Evolutionary conservation across 495 filamentous ascomycete genomes (phyloP).

Genomic region (Penicillium crystallinum): DNA sequence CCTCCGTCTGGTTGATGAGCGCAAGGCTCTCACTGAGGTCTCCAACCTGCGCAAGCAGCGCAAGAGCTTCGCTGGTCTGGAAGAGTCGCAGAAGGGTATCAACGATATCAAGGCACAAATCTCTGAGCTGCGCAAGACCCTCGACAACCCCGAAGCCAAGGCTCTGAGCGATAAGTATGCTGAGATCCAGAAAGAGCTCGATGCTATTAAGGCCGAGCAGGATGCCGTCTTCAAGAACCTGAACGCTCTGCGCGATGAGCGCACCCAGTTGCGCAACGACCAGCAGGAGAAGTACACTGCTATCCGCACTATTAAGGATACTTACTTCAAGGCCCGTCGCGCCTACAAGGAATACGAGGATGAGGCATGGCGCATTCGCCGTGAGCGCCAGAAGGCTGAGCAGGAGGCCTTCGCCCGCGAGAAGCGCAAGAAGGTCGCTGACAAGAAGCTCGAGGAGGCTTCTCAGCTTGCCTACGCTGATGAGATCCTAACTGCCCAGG

Average conservation of each 20-base stretch:
- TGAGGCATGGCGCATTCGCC: slow-evolving; percentile 63
- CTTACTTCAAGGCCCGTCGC: slow-evolving; percentile 69
- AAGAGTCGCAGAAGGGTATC: slow-evolving; percentile 77
- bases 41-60: slow-evolving; percentile 77
- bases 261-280: slow-evolving; percentile 70
- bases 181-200: slow-evolving; percentile 76
- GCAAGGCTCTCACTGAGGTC: slow-evolving; percentile 81
- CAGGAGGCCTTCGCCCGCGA: slow-evolving; percentile 67
- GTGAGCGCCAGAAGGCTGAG: slow-evolving; percentile 75
- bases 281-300: slow-evolving; percentile 78
- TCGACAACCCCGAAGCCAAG: slow-evolving; percentile 91
- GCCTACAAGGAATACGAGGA: slow-evolving; percentile 76
- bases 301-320: slow-evolving; percentile 80
- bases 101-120: slow-evolving; percentile 80
- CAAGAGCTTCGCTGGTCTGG: slow-evolving; percentile 82
- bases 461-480: slow-evolving; percentile 82
- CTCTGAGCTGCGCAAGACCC: slow-evolving; percentile 71
- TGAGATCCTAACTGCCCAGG: slow-evolving; percentile 82
- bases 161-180: slow-evolving; percentile 79
- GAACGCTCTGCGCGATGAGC: slow-evolving; percentile 81
- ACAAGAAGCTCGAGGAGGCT: slow-evolving; percentile 84
- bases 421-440: slow-evolving; percentile 76
- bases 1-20: slow-evolving; percentile 94
- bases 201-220: slow-evolving; percentile 83
- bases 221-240: slow-evolving; percentile 82